Conservation (phyloP, 371 early-diverging fungal species). For the Mortierella sp. region DNA sequence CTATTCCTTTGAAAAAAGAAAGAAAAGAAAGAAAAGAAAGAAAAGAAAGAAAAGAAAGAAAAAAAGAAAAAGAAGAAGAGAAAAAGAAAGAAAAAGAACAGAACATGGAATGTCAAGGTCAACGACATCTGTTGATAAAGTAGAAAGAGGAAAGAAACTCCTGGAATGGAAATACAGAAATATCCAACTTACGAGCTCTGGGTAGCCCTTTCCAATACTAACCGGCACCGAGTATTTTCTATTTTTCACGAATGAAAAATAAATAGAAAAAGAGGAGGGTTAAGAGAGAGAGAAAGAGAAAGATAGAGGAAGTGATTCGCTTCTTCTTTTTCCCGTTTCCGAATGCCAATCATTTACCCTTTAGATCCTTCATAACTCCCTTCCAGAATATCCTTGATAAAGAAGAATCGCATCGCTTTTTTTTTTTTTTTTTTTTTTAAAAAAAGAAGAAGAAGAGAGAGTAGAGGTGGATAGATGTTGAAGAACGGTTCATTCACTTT, state of each 20-base stretch:
- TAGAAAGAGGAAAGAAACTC: not conserved
- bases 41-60: not conserved
- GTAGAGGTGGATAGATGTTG: too few species aligned
- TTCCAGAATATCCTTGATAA: not conserved
- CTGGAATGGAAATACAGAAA: not conserved
- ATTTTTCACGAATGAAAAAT: not conserved
- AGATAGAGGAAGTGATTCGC: constrained; percentile 2
- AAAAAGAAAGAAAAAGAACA: not conserved
- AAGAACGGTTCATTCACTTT: too few species aligned
- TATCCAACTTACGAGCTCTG: too few species aligned
- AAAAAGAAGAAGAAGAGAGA: constrained; percentile 8
- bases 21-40: too few species aligned
- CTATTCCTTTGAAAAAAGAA: too few species aligned
- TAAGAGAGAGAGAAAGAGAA: not conserved
- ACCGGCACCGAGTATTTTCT: not conserved
- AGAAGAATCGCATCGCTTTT: not conserved
- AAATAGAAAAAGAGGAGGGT: not conserved
- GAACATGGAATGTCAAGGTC: not conserved
- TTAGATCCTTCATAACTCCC: constrained; percentile 64
- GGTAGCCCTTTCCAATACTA: too few species aligned
- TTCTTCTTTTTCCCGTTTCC: constrained; percentile 49
- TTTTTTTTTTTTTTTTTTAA: constrained; percentile 7
- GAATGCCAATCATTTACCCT: constrained; percentile 65
- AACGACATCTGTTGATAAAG: not conserved
- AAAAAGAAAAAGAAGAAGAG: not conserved